Evolutionary conservation across 768 basidiomycete species (phyloP).

Genomic region (Chalciporus sphaerocephalus): DNA sequence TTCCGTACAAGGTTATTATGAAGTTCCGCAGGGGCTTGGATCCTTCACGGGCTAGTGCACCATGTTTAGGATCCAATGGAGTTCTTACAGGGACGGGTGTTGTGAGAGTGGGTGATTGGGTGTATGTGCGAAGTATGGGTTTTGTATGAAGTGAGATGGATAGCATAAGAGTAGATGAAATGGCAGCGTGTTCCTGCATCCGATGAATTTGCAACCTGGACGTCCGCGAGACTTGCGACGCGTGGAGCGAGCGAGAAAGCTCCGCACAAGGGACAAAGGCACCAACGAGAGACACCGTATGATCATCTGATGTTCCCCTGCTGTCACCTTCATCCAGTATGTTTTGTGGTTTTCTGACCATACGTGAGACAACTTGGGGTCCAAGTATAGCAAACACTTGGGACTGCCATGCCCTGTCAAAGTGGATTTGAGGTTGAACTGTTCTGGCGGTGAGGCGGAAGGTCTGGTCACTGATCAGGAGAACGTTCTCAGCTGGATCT

Average conservation of each 20-base stretch:
- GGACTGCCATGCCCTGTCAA: too few relatives aligned
- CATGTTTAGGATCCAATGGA: conserved; percentile 69
- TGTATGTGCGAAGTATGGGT: conserved; percentile 46
- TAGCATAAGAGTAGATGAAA: not conserved
- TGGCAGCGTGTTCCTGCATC: too few relatives aligned
- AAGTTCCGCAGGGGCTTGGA: conserved; percentile 66
- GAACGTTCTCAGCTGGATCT: not conserved
- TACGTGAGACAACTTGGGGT: not conserved
- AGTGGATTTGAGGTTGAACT: too few relatives aligned
- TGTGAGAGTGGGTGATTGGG: conserved; percentile 57
- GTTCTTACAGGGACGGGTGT: conserved; percentile 48
- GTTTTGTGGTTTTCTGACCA: not conserved
- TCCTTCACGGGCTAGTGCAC: conserved; percentile 41
- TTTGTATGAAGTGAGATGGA: conserved; percentile 16
- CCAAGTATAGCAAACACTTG: not conserved
- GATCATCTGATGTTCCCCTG: not conserved
- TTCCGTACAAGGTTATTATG: conserved; percentile 72
- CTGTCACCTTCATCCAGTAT: not conserved
- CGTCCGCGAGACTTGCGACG: not conserved
- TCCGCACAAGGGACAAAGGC: not conserved
- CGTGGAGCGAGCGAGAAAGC: not conserved
- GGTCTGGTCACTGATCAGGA: too few relatives aligned
- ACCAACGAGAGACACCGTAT: not conserved
- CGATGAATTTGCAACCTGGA: not conserved
- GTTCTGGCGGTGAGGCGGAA: not conserved